Percentiles rank a stretch among this genome's conserved stretches.
These are phyloP conservation scores for Blastobotrys persicus DNA, from an alignment of 1,139 yeast genomes.

Conservation along the genomic window DNA sequence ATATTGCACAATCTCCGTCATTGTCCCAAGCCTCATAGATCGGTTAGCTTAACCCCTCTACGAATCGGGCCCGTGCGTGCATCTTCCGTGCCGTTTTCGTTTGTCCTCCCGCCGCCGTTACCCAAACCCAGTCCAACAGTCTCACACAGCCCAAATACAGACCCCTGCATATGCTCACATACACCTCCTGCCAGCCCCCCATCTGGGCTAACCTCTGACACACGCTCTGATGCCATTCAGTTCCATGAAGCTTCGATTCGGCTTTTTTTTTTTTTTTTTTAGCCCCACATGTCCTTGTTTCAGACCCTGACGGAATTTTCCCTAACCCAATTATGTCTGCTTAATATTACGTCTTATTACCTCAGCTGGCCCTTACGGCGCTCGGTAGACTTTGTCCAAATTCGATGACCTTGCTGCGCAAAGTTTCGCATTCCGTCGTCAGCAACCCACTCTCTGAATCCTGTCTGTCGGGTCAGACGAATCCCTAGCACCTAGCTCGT, in stretches of 20 bases:
- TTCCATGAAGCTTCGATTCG: no score
- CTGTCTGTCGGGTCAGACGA: no score
- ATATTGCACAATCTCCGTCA: conserved; percentile 4
- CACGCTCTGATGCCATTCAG: no score
- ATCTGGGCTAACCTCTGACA: no score
- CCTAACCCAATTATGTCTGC: not conserved
- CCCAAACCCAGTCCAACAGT: no score
- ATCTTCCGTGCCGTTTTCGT: not conserved
- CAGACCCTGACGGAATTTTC: not conserved
- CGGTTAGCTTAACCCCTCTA: not conserved
- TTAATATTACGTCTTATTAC: not conserved
- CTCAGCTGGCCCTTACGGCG: not conserved
- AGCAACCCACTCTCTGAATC: no score
- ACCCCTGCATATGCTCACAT: not conserved
- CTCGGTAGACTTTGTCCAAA: not conserved
- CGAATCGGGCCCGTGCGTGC: not conserved
- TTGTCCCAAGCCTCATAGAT: conserved; percentile 4
- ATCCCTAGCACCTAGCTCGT: no score
- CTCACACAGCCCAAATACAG: not conserved
- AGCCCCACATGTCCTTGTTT: not conserved
- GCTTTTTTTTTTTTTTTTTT: no score
- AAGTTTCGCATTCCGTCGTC: no score
- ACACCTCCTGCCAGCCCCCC: not conserved
- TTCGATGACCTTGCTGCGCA: no score
- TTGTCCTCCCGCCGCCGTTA: no score